Base-by-base conservation (phyloP, 495 filamentous ascomycete genomes). In the Aspergillus diversus region DNA sequence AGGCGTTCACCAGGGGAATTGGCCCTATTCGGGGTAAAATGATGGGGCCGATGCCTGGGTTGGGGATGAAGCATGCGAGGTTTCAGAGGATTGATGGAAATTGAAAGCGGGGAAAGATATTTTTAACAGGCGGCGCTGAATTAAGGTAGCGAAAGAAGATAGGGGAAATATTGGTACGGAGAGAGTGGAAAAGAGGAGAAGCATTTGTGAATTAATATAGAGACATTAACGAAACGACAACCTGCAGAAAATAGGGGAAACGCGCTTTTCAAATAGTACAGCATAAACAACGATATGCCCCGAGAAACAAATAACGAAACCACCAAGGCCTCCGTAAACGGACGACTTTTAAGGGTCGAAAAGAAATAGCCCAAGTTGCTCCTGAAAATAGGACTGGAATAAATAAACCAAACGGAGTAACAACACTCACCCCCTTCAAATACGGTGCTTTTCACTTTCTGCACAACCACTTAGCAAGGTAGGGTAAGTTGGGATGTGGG, bases 381-480 rank as follows among this genome's bases (percentile, higher is more conserved):
- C 58, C 32, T 58, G 34, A 48, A 60, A 63, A 46, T 12, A 4
- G n/a, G n/a, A 43, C 11, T 43, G n/a, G 39, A 43, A 43, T 9
- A 50, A 17, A 56, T 33, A 63, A 63, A 63, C 31, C 49, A 63
- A 64, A 47, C 39, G 57, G 37, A 57, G 65, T 55, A 37, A 59
- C 17, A 42, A 56, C 48, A 59, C 37, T 47, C 55, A 63, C 54
- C 62, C 32, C 54, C 11, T 54, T 69, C 77, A 88, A 66, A 89
- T 86, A 33, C 90, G 86, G 79, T 93, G 90, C 75, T 93, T 93
- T 72, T 93, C 90, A 77, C 87, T 92, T 77, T 93, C 90, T 93
- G 72, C 73, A 63, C n/a, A 31, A 31, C 3, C 12, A 37, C 63
- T 76, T 63, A 74, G 73, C 46, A 7, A n/a, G 16, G 51, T 16